A percentile compares a stretch with the other conserved stretches of the same genome.
phyloP scores from a whole-genome alignment of 345 rosid species.

The Iberis pinnata region DNA sequence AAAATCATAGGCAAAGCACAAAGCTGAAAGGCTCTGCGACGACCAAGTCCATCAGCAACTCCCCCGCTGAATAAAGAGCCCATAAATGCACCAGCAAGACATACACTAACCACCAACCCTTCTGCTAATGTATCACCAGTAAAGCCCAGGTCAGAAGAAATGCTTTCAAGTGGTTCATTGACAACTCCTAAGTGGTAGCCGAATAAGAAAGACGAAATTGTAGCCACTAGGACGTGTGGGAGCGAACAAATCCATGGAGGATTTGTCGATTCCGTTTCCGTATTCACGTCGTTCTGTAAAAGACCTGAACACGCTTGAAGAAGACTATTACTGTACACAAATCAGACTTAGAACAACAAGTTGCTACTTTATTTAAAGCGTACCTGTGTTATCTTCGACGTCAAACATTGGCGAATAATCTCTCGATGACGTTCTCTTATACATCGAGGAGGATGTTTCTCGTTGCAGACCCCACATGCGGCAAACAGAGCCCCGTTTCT shows the following conservation, averaged over 20 bases:
- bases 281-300: constrained; percentile 27
- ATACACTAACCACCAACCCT: constrained; percentile 93
- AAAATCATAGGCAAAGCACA: constrained; percentile 82
- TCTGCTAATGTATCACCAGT: constrained; percentile 82
- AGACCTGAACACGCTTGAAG: too few species aligned
- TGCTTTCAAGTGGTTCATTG: constrained; percentile 92
- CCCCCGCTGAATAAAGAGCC: constrained; percentile 85
- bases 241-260: constrained; percentile 81
- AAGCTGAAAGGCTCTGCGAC: constrained; percentile 85
- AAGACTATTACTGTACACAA: too few species aligned
- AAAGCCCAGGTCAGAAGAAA: constrained; percentile 81
- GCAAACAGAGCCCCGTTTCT: too few species aligned
- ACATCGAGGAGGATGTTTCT: constrained; percentile 43
- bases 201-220: constrained; percentile 69
- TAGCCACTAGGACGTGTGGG: constrained; percentile 79
- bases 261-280: constrained; percentile 47
- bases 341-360: too few species aligned
- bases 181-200: constrained; percentile 98
- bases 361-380: too few species aligned
- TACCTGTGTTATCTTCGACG: constrained; percentile 61
- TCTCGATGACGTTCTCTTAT: constrained; percentile 65
- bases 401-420: constrained; percentile 42
- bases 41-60: constrained; percentile 77
- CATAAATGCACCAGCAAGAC: constrained; percentile 78
- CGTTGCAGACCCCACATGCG: constrained; percentile 55